A percentile compares a stretch with the other conserved stretches of the same genome.
Conservation (phyloP, 1,139 yeast genomes). For the Pichia sp. region DNA sequence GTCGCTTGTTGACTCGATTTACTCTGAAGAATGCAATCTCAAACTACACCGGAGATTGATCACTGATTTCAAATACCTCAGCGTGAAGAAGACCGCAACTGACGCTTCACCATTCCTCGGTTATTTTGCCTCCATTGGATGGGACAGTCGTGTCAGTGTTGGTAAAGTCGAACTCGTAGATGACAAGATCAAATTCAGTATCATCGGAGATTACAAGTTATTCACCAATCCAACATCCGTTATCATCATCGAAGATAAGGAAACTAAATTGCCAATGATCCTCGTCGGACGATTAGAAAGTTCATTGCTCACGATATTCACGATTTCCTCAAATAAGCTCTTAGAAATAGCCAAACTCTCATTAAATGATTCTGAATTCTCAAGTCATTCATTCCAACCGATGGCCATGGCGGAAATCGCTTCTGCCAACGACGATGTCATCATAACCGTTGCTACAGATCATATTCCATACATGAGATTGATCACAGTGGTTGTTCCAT, state of each 20-base stretch:
- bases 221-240: slow-evolving; percentile 51
- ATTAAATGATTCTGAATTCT: slow-evolving; percentile 72
- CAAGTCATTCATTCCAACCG: slow-evolving; percentile 66
- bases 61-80: slow-evolving; percentile 36
- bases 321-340: slow-evolving; percentile 25
- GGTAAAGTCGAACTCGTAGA: slow-evolving; percentile 33
- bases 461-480: slow-evolving; percentile 76
- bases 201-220: slow-evolving; percentile 39
- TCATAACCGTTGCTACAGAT: slow-evolving; percentile 51
- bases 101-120: slow-evolving; percentile 25
- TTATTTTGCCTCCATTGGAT: slow-evolving; percentile 57
- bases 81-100: slow-evolving; percentile 17
- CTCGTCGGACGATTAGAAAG: slow-evolving; percentile 60
- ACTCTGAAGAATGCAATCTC: not conserved
- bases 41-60: slow-evolving; percentile 45
- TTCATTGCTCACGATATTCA: slow-evolving; percentile 52
- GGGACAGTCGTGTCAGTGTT: slow-evolving; percentile 52
- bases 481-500: slow-evolving; percentile 47
- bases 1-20: slow-evolving; percentile 21
- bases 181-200: slow-evolving; percentile 11
- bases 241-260: slow-evolving; percentile 16
- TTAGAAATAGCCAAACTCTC: slow-evolving; percentile 49
- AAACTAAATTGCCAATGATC: slow-evolving; percentile 35
- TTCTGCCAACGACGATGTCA: not conserved
- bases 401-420: slow-evolving; percentile 40